These are phyloP conservation scores for Sphaerulina populicola DNA, from an alignment of 2,329 filamentous ascomycete genomes.

Conservation along the genomic window DNA sequence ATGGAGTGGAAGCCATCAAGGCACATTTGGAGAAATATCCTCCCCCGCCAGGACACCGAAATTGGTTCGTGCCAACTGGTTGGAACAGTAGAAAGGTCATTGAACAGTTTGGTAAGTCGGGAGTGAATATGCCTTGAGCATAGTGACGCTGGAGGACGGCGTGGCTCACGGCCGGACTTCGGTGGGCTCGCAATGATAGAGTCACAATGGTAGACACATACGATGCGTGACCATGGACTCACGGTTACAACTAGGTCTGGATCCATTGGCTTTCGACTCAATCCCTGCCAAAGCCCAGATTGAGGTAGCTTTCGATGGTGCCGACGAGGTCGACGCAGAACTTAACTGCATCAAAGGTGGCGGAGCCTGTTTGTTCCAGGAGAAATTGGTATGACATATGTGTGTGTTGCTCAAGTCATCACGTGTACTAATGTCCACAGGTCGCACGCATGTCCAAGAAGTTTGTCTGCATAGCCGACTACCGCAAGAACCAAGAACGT, in stretches of 20 bases:
- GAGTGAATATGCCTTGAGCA: no score
- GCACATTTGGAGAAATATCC: constrained; percentile 44
- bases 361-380: constrained; percentile 93
- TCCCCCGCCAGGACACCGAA: constrained; percentile 46
- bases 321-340: constrained; percentile 90
- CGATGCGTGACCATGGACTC: not conserved
- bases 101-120: constrained; percentile 50
- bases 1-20: constrained; percentile 73
- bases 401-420: constrained; percentile 60
- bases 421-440: not conserved
- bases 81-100: constrained; percentile 86
- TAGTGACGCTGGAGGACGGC: no score
- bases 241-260: constrained; percentile 43
- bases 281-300: constrained; percentile 57
- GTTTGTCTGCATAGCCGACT: constrained; percentile 51
- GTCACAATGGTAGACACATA: no score
- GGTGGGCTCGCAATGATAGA: no score
- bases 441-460: constrained; percentile 21
- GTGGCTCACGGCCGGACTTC: no score
- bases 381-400: constrained; percentile 56
- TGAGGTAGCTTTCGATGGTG: constrained; percentile 91
- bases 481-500: constrained; percentile 73
- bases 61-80: constrained; percentile 86
- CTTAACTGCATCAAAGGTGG: constrained; percentile 97
- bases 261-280: constrained; percentile 68